Percentiles rank a stretch among this genome's conserved stretches.
Conservation (phyloP, 805 yeast species). For the Lipomyces kockii region DNA sequence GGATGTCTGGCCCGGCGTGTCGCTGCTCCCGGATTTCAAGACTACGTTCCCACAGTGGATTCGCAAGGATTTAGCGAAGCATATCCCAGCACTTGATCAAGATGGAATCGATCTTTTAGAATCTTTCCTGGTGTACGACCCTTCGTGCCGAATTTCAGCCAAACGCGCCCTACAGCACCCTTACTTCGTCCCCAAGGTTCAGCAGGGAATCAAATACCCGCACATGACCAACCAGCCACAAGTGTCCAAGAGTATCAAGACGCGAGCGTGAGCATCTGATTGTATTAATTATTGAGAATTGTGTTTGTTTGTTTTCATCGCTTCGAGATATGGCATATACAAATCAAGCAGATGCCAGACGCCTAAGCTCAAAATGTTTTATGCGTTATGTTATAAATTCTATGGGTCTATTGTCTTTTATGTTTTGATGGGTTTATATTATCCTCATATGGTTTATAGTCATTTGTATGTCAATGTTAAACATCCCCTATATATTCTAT, state of each 20-base stretch:
- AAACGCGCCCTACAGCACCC: constrained; percentile 90
- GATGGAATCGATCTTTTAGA: constrained; percentile 84
- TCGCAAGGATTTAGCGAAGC: constrained; percentile 66
- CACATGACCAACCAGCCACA: constrained; percentile 13
- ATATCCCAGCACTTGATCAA: constrained; percentile 77
- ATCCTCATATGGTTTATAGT: neutral
- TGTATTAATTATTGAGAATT: neutral
- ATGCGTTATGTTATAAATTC: neutral
- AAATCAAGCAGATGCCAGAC: neutral
- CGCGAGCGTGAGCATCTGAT: constrained; percentile 3
- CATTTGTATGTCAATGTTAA: neutral
- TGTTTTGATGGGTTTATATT: neutral
- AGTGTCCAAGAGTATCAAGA: constrained; percentile 11
- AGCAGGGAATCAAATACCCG: constrained; percentile 9
- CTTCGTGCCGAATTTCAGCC: constrained; percentile 91
- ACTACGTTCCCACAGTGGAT: constrained; percentile 91
- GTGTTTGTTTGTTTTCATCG: neutral
- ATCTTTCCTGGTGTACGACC: constrained; percentile 84
- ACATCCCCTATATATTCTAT: neutral
- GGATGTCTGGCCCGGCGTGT: constrained; percentile 92
- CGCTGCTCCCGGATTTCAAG: constrained; percentile 88
- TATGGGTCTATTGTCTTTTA: neutral
- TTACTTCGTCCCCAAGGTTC: constrained; percentile 55
- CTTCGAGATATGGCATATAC: constrained; percentile 1
- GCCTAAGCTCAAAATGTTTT: neutral